phyloP scores from a whole-genome alignment of 176 grass and related monocot species.

The Musa acuminata region DNA sequence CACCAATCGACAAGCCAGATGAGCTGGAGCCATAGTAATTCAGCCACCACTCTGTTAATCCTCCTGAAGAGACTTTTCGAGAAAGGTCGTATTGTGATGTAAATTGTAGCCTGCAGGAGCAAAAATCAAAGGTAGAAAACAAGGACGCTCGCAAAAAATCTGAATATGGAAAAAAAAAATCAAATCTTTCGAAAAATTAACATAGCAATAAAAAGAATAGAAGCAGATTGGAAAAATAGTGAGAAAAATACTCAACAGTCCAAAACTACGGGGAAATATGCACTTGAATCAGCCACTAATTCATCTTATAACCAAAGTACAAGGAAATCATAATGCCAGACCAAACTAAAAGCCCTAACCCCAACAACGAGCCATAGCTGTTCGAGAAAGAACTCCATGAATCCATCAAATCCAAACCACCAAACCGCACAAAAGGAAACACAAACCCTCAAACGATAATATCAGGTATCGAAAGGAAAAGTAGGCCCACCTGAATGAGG shows the following conservation, averaged over 20 bases:
- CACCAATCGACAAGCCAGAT: slow-evolving; percentile 98
- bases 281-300: background rate
- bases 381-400: background rate
- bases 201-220: background rate
- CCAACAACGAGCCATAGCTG: background rate
- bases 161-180: background rate
- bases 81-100: slow-evolving; percentile 65
- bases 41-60: slow-evolving; percentile 58
- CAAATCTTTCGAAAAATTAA: background rate
- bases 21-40: slow-evolving; percentile 85
- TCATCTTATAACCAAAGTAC: too few species aligned
- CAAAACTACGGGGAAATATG: background rate
- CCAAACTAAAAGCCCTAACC: background rate
- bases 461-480: too few species aligned
- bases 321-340: too few species aligned
- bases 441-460: background rate
- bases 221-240: background rate
- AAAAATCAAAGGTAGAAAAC: background rate
- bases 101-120: slow-evolving; percentile 37
- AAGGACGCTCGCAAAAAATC: background rate
- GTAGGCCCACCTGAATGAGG: slow-evolving; percentile 25
- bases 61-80: slow-evolving; percentile 56
- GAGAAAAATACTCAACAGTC: background rate
- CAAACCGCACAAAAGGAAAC: background rate
- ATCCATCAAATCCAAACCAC: background rate